Evolutionary conservation across 805 yeast genomes (phyloP).

Genomic region (Clavispora vitiphila): DNA sequence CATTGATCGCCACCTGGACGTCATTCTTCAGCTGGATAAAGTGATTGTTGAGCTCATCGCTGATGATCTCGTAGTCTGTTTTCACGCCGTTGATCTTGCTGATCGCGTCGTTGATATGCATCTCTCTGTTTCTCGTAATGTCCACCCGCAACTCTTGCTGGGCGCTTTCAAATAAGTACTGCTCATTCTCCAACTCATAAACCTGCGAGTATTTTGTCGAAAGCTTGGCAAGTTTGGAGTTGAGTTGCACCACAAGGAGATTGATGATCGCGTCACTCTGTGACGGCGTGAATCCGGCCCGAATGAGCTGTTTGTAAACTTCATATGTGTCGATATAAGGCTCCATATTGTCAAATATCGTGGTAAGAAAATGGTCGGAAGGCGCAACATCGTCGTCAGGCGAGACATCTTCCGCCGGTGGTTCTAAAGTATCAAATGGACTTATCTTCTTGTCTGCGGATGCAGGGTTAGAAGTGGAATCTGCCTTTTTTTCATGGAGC

Average conservation of each 20-base stretch:
- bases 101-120: conserved; percentile 61
- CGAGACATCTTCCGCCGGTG: not conserved
- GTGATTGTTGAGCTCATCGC: conserved; percentile 69
- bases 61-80: conserved; percentile 63
- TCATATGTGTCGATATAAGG: conserved; percentile 45
- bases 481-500: not conserved
- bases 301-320: conserved; percentile 47
- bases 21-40: conserved; percentile 62
- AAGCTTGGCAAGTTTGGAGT: conserved; percentile 38
- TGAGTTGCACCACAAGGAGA: conserved; percentile 40
- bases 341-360: conserved; percentile 49
- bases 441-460: too few relatives aligned
- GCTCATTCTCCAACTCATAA: conserved; percentile 80
- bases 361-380: conserved; percentile 40
- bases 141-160: conserved; percentile 82
- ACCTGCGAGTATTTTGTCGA: conserved; percentile 44
- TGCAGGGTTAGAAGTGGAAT: too few relatives aligned
- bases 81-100: conserved; percentile 64
- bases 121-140: conserved; percentile 65
- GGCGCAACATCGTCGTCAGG: conserved; percentile 5
- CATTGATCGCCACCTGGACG: conserved; percentile 76
- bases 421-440: not conserved
- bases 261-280: conserved; percentile 60
- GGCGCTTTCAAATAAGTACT: conserved; percentile 86
- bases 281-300: conserved; percentile 53